phyloP scores from a whole-genome alignment of 106 monocot genomes.

The Vanilla planifolia region DNA sequence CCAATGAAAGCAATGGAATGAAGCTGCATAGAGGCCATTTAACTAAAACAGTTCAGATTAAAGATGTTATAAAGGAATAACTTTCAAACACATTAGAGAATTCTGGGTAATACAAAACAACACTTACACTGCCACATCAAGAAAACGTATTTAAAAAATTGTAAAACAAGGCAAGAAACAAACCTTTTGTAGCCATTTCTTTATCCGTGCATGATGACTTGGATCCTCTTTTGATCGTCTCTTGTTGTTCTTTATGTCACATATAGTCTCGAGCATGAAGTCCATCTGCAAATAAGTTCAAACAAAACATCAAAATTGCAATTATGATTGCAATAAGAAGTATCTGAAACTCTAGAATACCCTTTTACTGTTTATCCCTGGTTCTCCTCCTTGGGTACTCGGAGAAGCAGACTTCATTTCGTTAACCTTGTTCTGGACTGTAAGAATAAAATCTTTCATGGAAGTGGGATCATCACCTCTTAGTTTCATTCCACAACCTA shows the following conservation, averaged over 20 bases:
- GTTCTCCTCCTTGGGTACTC: slow-evolving; percentile 24
- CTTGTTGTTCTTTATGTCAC: slow-evolving; percentile 97
- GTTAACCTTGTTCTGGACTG: slow-evolving; percentile 62
- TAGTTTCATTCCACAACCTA: slow-evolving; percentile 96
- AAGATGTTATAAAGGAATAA: neutral
- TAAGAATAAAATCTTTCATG: slow-evolving; percentile 86
- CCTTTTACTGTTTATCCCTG: slow-evolving; percentile 51
- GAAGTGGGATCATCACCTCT: slow-evolving; percentile 76
- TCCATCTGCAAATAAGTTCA: slow-evolving; percentile 69
- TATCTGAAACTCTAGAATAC: slow-evolving; percentile 27
- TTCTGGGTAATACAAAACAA: neutral
- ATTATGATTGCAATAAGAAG: neutral
- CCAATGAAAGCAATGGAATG: neutral
- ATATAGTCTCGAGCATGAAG: slow-evolving; percentile 95
- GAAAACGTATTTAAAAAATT: neutral
- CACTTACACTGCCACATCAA: neutral
- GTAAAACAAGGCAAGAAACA: neutral
- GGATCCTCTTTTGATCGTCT: slow-evolving; percentile 74
- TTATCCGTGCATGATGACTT: slow-evolving; percentile 59
- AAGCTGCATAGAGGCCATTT: neutral
- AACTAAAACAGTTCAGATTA: neutral
- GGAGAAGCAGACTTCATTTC: slow-evolving; percentile 32
- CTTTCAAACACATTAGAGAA: slow-evolving; percentile 1
- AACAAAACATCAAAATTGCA: neutral
- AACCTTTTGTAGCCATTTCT: slow-evolving; percentile 99